Evolutionary conservation across 129 eudicot species (phyloP), one percentile per base, ranked within the genome.

Genomic region (Escallonia herrerae): DNA sequence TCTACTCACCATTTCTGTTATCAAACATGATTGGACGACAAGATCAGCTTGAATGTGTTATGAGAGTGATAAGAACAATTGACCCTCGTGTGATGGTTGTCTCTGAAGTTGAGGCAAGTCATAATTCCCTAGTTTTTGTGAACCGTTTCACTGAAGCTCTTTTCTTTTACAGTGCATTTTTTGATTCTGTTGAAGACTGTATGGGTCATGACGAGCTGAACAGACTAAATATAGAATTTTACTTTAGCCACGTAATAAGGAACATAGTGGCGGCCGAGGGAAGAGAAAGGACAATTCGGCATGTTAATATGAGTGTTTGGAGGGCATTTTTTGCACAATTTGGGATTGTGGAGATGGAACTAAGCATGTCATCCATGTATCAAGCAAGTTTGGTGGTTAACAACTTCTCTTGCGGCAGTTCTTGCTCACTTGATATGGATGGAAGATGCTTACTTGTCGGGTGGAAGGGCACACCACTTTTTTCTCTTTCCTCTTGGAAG

Each of bases 391-490:
- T 78, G 15, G 58, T 78, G 58, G 58, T 73, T 13, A 63, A 68
- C 43, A 58, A 63, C 43, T 78, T 68, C 44, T 13, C 46, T 43
- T 58, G 68, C 40, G 71, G 72, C 8, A 43, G 45, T 43, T 78
- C 72, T 57, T 78, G 70, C 67, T 62, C 75, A 3, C 54, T 73
- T 63, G 72, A 40, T 48, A 42, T 42, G 39, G 60, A 73, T 62
- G 83, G 71, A n/a, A 73, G 68, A 14, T 65, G 75, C 56, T 41
- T 73, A 3, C 49, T 72, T 9, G 13, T 78, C 38, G 75, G 83
- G 0, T 72, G 83, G 83, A 78, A 78, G 61, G 83, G 83, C 43
- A 68, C 64, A 4, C 79, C 79, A 38, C 6, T 78, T 45, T 48
- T 50, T 67, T 67, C 79, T 7, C 53, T 78, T 15, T 67, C 79